Percentiles rank a stretch among this genome's conserved stretches.
These are phyloP conservation scores for Stylonectria norvegica DNA, from an alignment of 2,329 filamentous ascomycete species.

Conservation along the genomic window DNA sequence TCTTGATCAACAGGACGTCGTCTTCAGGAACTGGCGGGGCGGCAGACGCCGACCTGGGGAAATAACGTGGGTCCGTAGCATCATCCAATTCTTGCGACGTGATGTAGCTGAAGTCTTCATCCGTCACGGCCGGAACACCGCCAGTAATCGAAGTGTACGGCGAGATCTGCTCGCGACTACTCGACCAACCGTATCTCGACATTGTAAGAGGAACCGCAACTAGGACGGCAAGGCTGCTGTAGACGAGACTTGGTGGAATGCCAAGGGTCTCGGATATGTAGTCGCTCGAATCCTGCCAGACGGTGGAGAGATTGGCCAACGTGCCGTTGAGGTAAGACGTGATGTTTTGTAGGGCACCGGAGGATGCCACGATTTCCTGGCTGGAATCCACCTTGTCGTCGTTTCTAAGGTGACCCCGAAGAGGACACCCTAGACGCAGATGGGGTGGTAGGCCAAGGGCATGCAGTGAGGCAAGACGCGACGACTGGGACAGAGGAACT, in stretches of 20 bases:
- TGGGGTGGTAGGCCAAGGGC: conserved; percentile 19
- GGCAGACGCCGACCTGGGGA: conserved; percentile 36
- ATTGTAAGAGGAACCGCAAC: conserved; percentile 51
- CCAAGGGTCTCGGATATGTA: conserved; percentile 52
- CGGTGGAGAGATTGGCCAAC: conserved; percentile 46
- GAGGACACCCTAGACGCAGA: conserved; percentile 34
- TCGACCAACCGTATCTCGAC: conserved; percentile 53
- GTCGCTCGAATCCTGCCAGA: conserved; percentile 46
- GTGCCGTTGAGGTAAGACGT: conserved; percentile 56
- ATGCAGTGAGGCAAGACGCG: conserved; percentile 14
- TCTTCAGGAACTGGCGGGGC: conserved; percentile 50
- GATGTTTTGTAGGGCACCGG: conserved; percentile 61
- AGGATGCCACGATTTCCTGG: conserved; percentile 56
- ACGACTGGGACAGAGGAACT: conserved; percentile 9
- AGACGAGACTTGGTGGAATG: conserved; percentile 46
- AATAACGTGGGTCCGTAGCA: conserved; percentile 38
- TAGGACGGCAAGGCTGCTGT: conserved; percentile 49
- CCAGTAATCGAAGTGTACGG: conserved; percentile 49
- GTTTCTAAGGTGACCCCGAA: conserved; percentile 33
- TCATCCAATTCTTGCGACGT: conserved; percentile 68
- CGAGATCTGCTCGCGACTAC: conserved; percentile 45
- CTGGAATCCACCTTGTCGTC: conserved; percentile 61
- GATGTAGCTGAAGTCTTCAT: conserved; percentile 78
- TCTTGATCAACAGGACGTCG: conserved; percentile 68
- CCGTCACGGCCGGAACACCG: conserved; percentile 61